Percentiles rank a stretch among this genome's conserved stretches.
phyloP scores from a whole-genome alignment of 2,329 filamentous ascomycete genomes.

The Blastomyces silverae region DNA sequence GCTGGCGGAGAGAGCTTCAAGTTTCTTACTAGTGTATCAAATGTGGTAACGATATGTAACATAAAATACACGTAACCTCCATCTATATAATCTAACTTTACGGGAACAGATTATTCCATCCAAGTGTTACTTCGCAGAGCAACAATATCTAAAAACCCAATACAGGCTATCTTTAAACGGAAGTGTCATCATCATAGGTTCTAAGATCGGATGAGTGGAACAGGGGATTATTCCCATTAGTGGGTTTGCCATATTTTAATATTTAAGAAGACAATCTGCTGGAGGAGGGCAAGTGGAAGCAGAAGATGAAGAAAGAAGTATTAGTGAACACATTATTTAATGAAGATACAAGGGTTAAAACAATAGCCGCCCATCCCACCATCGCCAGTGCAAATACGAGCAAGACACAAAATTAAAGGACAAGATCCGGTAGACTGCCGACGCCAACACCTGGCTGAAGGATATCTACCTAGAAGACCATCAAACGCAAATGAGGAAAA shows the following conservation, averaged over 20 bases:
- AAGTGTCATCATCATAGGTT: not conserved
- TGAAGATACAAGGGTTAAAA: not conserved
- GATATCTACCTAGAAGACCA: not conserved
- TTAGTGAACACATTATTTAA: not conserved
- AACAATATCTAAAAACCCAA: not conserved
- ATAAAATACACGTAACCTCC: not conserved
- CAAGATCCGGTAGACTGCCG: not conserved
- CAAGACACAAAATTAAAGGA: not conserved
- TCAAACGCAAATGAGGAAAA: not conserved
- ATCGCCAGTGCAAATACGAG: not conserved
- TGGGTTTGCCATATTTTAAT: too few species aligned
- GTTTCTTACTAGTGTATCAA: slow-evolving; percentile 1
- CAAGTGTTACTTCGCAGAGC: too few species aligned
- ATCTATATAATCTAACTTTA: too few species aligned
- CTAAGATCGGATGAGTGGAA: too few species aligned
- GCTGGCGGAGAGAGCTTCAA: not conserved
- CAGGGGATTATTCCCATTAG: too few species aligned
- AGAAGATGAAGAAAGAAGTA: not conserved
- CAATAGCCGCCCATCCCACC: not conserved
- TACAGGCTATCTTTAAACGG: not conserved
- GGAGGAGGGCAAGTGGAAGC: not conserved
- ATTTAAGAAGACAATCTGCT: too few species aligned
- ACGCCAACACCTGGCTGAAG: not conserved
- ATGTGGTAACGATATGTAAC: not conserved
- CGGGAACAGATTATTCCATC: too few species aligned